Evolutionary conservation across 345 rosid species (phyloP).

Genomic region (Noccaea caerulescens): DNA sequence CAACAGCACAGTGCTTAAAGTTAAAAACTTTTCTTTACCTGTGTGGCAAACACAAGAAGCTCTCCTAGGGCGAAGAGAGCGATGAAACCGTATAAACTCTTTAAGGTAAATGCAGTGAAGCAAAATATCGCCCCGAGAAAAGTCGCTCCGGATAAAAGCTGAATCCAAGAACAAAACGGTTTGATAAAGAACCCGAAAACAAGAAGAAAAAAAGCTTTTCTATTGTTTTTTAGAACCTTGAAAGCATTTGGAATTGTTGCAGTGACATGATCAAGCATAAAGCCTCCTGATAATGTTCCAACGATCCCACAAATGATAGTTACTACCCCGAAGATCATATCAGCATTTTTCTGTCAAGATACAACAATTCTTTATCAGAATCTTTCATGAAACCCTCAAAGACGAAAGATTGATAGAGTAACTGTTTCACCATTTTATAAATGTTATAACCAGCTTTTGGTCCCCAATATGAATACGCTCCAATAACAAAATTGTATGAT

Average conservation of each 20-base stretch:
- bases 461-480: slow-evolving; percentile 98
- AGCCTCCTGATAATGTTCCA: slow-evolving; percentile 84
- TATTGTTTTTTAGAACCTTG: slow-evolving; percentile 49
- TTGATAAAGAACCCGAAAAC: background rate
- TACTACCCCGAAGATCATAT: slow-evolving; percentile 85
- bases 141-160: slow-evolving; percentile 81
- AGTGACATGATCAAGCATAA: slow-evolving; percentile 62
- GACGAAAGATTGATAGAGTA: background rate
- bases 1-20: slow-evolving; percentile 11
- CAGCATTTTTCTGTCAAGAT: slow-evolving; percentile 55
- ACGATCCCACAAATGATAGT: slow-evolving; percentile 85
- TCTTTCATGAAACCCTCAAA: background rate
- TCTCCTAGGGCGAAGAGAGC: slow-evolving; percentile 82
- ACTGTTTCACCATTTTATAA: slow-evolving; percentile 61
- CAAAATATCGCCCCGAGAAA: slow-evolving; percentile 81
- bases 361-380: background rate
- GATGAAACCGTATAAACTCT: slow-evolving; percentile 70
- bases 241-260: slow-evolving; percentile 87
- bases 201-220: background rate
- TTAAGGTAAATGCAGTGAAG: slow-evolving; percentile 75
- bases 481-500: slow-evolving; percentile 85
- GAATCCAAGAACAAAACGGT: slow-evolving; percentile 30
- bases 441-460: slow-evolving; percentile 95
- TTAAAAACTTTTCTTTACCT: slow-evolving; percentile 52
- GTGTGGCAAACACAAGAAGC: slow-evolving; percentile 86